Base-by-base conservation (phyloP, 1,139 yeast species). In the Tardiomyces digboiensis region DNA sequence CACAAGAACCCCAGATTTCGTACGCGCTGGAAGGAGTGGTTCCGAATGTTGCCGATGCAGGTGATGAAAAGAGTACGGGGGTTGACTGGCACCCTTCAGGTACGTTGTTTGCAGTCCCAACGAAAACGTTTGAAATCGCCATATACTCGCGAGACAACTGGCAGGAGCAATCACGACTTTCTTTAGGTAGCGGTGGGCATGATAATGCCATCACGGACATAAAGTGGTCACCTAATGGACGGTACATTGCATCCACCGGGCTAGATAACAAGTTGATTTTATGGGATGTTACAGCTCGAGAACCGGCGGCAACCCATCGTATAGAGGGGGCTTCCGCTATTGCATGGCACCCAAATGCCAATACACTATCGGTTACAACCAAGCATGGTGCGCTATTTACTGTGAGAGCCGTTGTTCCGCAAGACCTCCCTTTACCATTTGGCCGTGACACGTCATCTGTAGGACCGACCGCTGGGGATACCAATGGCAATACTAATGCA, bases 71-170 rank as follows among this genome's bases (percentile, higher is more conserved):
- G 5, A 60, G 68, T 7, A 66, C 76, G 1, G 67, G 70, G 39
- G 71, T 72, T 2, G 72, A 70, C 13, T 80, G 83, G 82, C 77
- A 74, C 54, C 80, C 82, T 5, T 70, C 74, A 44, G 94, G 94
- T 12, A 74, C 75, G 43, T 62, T 65, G 18, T 68, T 87, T 46
- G 84, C 89, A 1, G 56, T 80, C 14, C 85, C 83, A 2, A 64
- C 73, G 2, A 58, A 64, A 26, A 53, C 66, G 13, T 62, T 65
- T 43, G 66, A 56, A 33, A 61, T 66, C 52, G 71, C 60, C 36
- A 55, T 66, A 19, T 67, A 52, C 51, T 50, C 60, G 21, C 42
- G 51, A 2, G 53, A 54, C 21, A 39, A 44, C 20, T 57, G 60
- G 49, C 41, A 45, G 19, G 46, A 44, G 18, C 45, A 38, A 7